Evolutionary conservation across 768 basidiomycete species (phyloP).

Genomic region (Auricularia sp.): DNA sequence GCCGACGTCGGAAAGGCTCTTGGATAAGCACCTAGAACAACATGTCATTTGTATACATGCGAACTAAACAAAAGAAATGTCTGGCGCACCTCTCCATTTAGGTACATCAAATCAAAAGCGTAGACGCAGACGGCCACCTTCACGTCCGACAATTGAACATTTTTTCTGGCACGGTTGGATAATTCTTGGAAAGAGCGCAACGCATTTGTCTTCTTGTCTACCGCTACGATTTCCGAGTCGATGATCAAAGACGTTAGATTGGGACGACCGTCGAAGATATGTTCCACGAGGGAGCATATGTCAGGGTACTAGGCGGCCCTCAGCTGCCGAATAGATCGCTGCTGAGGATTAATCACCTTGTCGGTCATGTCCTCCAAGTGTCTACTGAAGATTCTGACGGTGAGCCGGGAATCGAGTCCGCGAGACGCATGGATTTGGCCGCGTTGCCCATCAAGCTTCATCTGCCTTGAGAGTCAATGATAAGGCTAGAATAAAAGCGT

Average conservation of each 20-base stretch:
- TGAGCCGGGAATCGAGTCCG: slow-evolving; percentile 19
- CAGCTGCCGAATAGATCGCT: slow-evolving; percentile 5
- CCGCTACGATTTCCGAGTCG: slow-evolving; percentile 81
- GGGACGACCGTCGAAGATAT: slow-evolving; percentile 35
- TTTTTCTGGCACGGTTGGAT: slow-evolving; percentile 74
- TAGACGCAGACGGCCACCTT: slow-evolving; percentile 74
- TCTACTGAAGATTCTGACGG: slow-evolving; percentile 69
- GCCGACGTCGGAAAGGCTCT: slow-evolving; percentile 59
- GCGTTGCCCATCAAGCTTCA: slow-evolving; percentile 84
- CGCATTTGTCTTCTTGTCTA: slow-evolving; percentile 51
- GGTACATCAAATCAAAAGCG: slow-evolving; percentile 82
- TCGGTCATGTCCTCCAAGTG: slow-evolving; percentile 89
- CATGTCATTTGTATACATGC: slow-evolving; percentile 7
- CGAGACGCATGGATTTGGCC: slow-evolving; percentile 63
- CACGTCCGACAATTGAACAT: slow-evolving; percentile 65
- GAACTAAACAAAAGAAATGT: slow-evolving; percentile 3
- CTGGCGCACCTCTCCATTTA: slow-evolving; percentile 61
- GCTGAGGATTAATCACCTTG: slow-evolving; percentile 38
- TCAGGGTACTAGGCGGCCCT: slow-evolving; percentile 61
- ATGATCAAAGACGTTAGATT: slow-evolving; percentile 56
- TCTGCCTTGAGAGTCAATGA: slow-evolving; percentile 17
- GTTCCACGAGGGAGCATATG: slow-evolving; percentile 46
- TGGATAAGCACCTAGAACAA: slow-evolving; percentile 52
- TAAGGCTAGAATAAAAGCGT: background rate
- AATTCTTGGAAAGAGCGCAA: slow-evolving; percentile 80